Base-by-base conservation (phyloP, 495 filamentous ascomycete species). In the Niebla homalea region DNA sequence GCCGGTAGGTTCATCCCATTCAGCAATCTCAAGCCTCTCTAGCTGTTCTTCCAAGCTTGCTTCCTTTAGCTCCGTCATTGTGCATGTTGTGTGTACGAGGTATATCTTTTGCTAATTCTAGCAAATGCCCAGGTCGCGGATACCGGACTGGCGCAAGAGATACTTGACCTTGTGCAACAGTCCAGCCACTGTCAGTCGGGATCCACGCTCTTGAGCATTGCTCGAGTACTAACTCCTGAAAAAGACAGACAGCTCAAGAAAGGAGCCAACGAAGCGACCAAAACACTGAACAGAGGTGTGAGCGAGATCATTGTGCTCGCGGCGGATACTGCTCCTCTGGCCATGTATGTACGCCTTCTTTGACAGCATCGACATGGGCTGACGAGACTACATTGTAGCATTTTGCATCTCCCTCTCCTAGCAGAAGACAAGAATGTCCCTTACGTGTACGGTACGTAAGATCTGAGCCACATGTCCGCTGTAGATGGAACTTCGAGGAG, bases 161-260 rank as follows among this genome's bases (percentile, higher is more conserved):
- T 93, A 49, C 74, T 94, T 35, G 88, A 94, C 60, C 75, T 94
- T 26, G 75, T 95, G 36, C 90, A 96, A 70, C 86, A 94, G 65
- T 84, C 84, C 92, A 92, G 74, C 41, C 45, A 51, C 26, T 18
- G 25, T 19, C 36, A 21, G 11, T 16, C 25, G n/a, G 15, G 12
- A 79, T 81, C 45, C 79, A 80, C 65, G 7, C 19, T 44, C 10
- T 7, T 44, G 6, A 1, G 3, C 14, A 15, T 7, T 2, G 22
- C 15, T 11, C 14, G 15, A 44, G 26, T 14, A 19, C 42, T 44
- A 22, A 44, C 16, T 84, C 83, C 26, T 71, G 70, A 41, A 85
- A n/a, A 93, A 67, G 85, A 85, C 69, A 73, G 84, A 39, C 87
- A 92, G 72, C 66, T 90, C 36, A 94, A 93, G 78, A 94, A 93